Conservation (phyloP, 148 eudicot genomes). For the Agrostemma githago region DNA sequence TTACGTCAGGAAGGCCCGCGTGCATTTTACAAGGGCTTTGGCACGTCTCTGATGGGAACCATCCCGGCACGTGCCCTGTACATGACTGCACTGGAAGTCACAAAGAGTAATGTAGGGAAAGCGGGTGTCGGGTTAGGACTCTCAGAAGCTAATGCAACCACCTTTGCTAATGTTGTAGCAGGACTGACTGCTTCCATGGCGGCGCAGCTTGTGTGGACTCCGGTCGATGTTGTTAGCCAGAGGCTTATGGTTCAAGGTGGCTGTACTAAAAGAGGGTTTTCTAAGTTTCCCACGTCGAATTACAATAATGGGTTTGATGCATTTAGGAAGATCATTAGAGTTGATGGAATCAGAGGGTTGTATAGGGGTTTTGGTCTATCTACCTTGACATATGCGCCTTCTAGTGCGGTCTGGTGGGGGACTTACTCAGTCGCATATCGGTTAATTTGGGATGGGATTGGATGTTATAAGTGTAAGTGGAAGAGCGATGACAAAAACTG, state of each 20-base stretch:
- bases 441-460: constrained; percentile 56
- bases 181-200: constrained; percentile 80
- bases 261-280: constrained; percentile 24
- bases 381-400: constrained; percentile 56
- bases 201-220: constrained; percentile 95
- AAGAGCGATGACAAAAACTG: constrained; percentile 27
- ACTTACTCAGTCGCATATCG: constrained; percentile 55
- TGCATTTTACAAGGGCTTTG: constrained; percentile 67
- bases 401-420: constrained; percentile 76
- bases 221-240: constrained; percentile 90
- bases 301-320: constrained; percentile 66
- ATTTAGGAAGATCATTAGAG: constrained; percentile 51
- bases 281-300: constrained; percentile 5
- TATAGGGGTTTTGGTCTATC: constrained; percentile 82
- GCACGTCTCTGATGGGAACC: constrained; percentile 76
- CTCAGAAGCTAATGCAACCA: constrained; percentile 44
- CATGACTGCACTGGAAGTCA: constrained; percentile 76
- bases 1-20: constrained; percentile 48
- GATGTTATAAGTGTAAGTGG: constrained; percentile 46
- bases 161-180: constrained; percentile 63
- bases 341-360: constrained; percentile 61
- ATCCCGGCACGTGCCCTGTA: constrained; percentile 83
- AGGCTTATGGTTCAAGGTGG: constrained; percentile 73
- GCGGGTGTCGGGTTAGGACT: constrained; percentile 49
- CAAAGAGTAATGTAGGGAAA: constrained; percentile 55